These are phyloP conservation scores for Articulospora tetracladia DNA, from an alignment of 495 filamentous ascomycete species.

Conservation along the genomic window DNA sequence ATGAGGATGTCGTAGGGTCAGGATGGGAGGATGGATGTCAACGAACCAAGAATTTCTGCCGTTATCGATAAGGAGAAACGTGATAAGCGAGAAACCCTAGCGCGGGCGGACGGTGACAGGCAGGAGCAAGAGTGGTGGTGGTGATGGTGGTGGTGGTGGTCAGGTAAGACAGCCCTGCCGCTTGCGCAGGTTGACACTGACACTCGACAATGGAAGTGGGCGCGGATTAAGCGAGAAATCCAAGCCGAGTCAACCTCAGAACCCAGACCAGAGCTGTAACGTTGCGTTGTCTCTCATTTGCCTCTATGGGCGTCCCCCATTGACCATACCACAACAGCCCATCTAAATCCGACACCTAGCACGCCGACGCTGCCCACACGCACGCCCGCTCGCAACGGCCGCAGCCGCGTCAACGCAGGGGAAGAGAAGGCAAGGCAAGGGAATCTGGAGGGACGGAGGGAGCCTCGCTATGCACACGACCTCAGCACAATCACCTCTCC, in stretches of 20 bases:
- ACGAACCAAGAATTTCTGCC: background rate
- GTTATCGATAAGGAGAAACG: background rate
- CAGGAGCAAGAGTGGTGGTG: no score
- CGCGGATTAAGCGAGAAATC: background rate
- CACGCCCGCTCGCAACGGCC: background rate
- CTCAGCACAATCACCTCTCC: no score
- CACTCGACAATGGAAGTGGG: background rate
- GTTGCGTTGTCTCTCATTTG: background rate
- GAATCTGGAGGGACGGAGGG: no score
- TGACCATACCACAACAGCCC: background rate
- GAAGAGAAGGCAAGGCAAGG: no score
- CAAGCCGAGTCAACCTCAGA: background rate
- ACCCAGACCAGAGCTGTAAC: conserved; percentile 1
- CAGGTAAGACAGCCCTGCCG: no score
- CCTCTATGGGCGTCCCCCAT: background rate
- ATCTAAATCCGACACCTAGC: background rate
- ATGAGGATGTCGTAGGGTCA: background rate
- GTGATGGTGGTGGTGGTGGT: no score
- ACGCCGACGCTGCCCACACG: background rate
- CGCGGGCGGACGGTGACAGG: no score
- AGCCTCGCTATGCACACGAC: no score
- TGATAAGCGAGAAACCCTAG: background rate
- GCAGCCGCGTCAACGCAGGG: conserved; percentile 5
- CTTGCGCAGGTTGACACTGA: background rate
- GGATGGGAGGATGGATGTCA: background rate